These are phyloP conservation scores for Bremia lactucae DNA, from an alignment of 352 stramenopile species.

Conservation along the genomic window DNA sequence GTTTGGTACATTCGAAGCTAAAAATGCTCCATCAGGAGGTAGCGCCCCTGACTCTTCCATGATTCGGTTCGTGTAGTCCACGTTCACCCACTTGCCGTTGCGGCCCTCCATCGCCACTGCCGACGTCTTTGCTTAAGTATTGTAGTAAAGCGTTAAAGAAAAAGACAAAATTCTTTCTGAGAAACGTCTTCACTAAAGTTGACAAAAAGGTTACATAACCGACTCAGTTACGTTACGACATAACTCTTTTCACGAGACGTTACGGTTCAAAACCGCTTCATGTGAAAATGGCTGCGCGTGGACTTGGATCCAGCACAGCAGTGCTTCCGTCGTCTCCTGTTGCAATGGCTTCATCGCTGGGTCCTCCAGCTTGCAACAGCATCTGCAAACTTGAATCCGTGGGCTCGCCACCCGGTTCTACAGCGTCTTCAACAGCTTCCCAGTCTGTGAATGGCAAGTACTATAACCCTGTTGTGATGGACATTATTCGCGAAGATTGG, in stretches of 20 bases:
- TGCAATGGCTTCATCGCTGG: conserved; percentile 5
- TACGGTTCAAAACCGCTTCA: too few species aligned
- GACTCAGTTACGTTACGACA: too few species aligned
- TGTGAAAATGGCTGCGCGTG: conserved; percentile 12
- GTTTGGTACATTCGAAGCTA: background rate
- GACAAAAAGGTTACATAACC: too few species aligned
- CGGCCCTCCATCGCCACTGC: conserved; percentile 32
- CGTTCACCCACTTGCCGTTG: conserved; percentile 83
- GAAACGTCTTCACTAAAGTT: too few species aligned
- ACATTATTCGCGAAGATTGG: conserved; percentile 82
- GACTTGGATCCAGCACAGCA: background rate
- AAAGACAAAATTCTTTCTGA: too few species aligned
- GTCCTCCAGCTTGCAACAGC: background rate
- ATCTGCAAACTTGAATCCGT: conserved; percentile 11
- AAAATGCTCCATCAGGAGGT: background rate
- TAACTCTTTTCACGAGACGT: too few species aligned
- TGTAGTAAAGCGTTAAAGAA: too few species aligned
- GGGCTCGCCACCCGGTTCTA: conserved; percentile 1
- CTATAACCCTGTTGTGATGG: conserved; percentile 79
- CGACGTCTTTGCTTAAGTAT: background rate
- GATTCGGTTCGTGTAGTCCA: conserved; percentile 71
- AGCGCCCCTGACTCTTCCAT: conserved; percentile 35
- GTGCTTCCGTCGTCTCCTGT: conserved; percentile 5
- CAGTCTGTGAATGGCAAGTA: conserved; percentile 35
- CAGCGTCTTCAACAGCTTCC: conserved; percentile 1